Conservation (phyloP, 2,329 filamentous ascomycete genomes). For the Triangularia verruculosa region DNA sequence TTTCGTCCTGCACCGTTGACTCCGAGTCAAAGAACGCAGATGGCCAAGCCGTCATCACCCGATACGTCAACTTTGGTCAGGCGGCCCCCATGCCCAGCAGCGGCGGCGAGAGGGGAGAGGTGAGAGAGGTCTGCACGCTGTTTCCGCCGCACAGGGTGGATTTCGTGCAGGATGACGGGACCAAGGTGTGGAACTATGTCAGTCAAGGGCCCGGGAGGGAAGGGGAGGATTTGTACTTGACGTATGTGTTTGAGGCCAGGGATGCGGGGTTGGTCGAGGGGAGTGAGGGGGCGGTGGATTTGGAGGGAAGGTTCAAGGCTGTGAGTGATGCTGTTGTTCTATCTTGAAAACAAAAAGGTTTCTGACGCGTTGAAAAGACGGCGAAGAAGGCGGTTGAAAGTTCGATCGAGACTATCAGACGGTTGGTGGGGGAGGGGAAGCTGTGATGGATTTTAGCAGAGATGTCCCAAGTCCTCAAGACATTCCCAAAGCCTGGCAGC, state of each 20-base stretch:
- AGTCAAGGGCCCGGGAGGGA: conserved; percentile 6
- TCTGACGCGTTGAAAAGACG: no score
- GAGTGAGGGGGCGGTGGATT: conserved; percentile 1
- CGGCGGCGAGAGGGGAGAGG: conserved; percentile 20
- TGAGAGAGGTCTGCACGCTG: conserved; percentile 34
- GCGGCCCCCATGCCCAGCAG: background rate
- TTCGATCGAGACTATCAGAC: conserved; percentile 29
- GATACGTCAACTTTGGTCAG: conserved; percentile 6
- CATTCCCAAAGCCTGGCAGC: no score
- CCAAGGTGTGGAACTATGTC: conserved; percentile 34
- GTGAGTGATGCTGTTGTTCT: conserved; percentile 14
- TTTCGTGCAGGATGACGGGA: conserved; percentile 33
- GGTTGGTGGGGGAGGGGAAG: conserved; percentile 26
- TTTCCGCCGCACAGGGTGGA: conserved; percentile 32
- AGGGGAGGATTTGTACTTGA: conserved; percentile 32
- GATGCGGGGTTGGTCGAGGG: conserved; percentile 25
- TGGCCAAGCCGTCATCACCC: conserved; percentile 12
- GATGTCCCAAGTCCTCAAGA: no score
- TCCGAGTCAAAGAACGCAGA: conserved; percentile 20
- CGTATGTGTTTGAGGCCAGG: conserved; percentile 35
- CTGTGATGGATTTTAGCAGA: background rate
- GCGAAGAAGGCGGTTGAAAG: conserved; percentile 30
- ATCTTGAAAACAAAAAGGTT: background rate
- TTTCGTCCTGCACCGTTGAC: conserved; percentile 27
- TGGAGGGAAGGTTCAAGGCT: conserved; percentile 20